phyloP scores from a whole-genome alignment of 1,284 basidiomycete species.

The Schizophyllum amplum region DNA sequence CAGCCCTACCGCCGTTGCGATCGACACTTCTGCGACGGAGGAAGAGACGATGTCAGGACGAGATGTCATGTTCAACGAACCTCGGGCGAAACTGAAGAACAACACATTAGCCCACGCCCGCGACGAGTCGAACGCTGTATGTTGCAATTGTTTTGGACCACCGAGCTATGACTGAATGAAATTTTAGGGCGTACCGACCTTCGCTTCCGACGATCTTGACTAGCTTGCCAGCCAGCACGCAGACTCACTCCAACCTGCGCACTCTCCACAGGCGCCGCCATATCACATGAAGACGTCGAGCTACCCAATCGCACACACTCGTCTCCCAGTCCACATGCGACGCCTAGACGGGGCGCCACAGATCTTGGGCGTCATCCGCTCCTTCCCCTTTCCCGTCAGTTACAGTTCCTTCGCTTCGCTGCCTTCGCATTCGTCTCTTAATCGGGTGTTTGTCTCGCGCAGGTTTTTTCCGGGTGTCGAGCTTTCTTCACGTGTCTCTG shows the following conservation, averaged over 20 bases:
- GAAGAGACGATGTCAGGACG: not conserved
- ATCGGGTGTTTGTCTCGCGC: not conserved
- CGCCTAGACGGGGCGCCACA: no score
- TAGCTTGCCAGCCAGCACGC: no score
- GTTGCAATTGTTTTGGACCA: not conserved
- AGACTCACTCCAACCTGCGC: no score
- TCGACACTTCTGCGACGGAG: not conserved
- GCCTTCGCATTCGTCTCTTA: not conserved
- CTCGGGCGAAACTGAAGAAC: not conserved
- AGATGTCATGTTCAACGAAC: not conserved
- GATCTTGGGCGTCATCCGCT: no score
- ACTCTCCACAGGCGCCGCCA: no score
- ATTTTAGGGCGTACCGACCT: not conserved
- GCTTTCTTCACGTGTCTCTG: not conserved
- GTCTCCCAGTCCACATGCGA: no score
- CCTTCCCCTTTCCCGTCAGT: no score
- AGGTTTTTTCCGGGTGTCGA: not conserved
- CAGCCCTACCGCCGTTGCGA: no score
- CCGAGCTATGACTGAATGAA: not conserved
- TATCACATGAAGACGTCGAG: no score
- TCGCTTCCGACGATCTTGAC: not conserved
- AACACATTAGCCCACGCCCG: not conserved
- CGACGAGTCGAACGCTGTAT: not conserved
- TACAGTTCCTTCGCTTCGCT: not conserved
- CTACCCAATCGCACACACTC: no score